Conservation (phyloP, 768 basidiomycete species). For the Tricholoma saponaceum region DNA sequence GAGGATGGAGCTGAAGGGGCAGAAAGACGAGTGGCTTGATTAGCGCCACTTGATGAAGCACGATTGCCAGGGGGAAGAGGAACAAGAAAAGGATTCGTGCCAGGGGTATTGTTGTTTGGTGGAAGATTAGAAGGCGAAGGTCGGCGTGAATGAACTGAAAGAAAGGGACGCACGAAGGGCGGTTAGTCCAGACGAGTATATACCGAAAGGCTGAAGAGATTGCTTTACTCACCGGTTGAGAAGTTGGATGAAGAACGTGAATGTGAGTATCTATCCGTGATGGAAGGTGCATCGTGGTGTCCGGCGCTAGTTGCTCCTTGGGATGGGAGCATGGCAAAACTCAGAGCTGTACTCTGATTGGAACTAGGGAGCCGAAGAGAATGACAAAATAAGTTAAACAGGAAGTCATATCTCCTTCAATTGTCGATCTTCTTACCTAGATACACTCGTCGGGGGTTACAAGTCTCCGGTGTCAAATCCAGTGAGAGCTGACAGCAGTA, state of each 20-base stretch:
- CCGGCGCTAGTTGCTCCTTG: constrained; percentile 29
- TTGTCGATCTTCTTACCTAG: constrained; percentile 22
- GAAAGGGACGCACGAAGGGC: constrained; percentile 6
- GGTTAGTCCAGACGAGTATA: constrained; percentile 4
- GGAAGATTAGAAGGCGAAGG: constrained; percentile 7
- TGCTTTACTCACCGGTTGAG: constrained; percentile 16
- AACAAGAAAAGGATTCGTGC: constrained; percentile 7
- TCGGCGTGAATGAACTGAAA: constrained; percentile 7
- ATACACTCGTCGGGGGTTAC: constrained; percentile 23
- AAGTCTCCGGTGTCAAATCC: constrained; percentile 21
- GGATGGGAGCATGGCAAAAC: constrained; percentile 27
- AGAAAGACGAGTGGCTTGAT: constrained; percentile 6
- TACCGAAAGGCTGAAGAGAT: background rate
- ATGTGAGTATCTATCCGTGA: constrained; percentile 15
- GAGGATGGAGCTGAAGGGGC: constrained; percentile 18
- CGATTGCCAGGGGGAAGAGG: constrained; percentile 7
- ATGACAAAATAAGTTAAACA: constrained; percentile 18
- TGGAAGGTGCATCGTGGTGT: constrained; percentile 18
- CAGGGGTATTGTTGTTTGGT: constrained; percentile 2
- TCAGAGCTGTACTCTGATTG: background rate
- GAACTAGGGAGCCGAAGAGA: no score
- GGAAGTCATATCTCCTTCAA: constrained; percentile 14
- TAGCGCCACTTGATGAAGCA: constrained; percentile 14
- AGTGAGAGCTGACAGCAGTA: constrained; percentile 15
- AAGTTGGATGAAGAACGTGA: constrained; percentile 18